Base-by-base conservation (phyloP, 108 stramenopile species). In the Hondaea fermentalgiana region DNA sequence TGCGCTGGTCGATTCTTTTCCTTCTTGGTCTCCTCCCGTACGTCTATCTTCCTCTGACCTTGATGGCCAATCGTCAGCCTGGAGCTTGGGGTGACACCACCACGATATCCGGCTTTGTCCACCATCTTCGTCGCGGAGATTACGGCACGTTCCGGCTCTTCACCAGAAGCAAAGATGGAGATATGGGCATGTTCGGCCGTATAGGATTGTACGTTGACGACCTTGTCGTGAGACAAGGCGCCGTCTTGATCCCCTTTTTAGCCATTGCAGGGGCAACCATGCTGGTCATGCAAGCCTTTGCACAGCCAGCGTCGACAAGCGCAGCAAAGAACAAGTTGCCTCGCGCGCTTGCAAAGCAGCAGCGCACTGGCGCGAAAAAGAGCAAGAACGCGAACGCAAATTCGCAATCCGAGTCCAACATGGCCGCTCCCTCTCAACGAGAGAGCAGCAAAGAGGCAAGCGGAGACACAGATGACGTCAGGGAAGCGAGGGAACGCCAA, bases 21-120 rank as follows among this genome's bases (percentile, higher is more conserved):
- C 3, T 94, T 19, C 2, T 88, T 35, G 94, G 95, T 14, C 60
- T 96, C 0, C 69, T 58, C 42, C 92, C 92, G n/a, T 96, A 96
- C 87, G 87, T 92, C 4, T 92, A 91, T 49, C 87, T 96, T 21
- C 95, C 95, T 5, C 1, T 95, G 3, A 69, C 93, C 1, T 90
- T 90, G 10, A 58, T 51, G 5, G 29, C 60, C 17, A 89, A 69
- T 4, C 95, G 94, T 3, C 93, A 91, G 57, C 93, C 91, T 8
- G 96, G 96, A 5, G 92, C 93, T 5, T 96, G 96, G 96, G 96
- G 96, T 19, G 88, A 95, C 91, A 93, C 95, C 4, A 90, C 92
- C 42, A 90, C 89, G 23, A 19, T 92, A 16, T 28, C 64, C 4
- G 96, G 96, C 10, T 90, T 96, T 44, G 44, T 95, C 43, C 95